These are phyloP conservation scores for Talaromyces sp. DNA, from an alignment of 2,329 filamentous ascomycete species.

Conservation along the genomic window DNA sequence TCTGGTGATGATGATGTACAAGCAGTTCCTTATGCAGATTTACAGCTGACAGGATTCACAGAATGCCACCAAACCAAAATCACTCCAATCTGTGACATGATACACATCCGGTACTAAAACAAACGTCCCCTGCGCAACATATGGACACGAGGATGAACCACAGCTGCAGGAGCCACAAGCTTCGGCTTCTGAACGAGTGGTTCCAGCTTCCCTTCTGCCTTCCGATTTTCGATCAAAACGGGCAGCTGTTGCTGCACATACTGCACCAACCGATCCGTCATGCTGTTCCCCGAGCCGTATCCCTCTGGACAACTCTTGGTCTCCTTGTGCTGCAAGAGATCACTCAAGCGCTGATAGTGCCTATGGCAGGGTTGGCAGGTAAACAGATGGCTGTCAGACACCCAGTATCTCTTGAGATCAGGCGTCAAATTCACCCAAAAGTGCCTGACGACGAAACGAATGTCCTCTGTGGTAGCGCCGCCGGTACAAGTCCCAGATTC, in stretches of 20 bases:
- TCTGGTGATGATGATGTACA: not conserved
- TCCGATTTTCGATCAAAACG: not conserved
- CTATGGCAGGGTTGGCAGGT: conserved; percentile 20
- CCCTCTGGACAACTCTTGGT: conserved; percentile 20
- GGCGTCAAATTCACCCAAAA: conserved; percentile 1
- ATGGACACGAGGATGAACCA: conserved; percentile 1
- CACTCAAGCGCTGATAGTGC: conserved; percentile 21
- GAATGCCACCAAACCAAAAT: not conserved
- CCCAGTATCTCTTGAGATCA: not conserved
- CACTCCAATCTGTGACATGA: not conserved
- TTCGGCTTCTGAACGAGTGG: not conserved
- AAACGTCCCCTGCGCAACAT: not conserved
- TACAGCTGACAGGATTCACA: not conserved
- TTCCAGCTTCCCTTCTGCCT: not conserved
- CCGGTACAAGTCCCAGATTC: conserved; percentile 23
- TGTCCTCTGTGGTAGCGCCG: conserved; percentile 18
- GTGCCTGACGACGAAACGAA: conserved; percentile 17
- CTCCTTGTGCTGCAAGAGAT: conserved; percentile 25
- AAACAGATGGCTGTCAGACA: conserved; percentile 15
- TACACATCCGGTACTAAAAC: not conserved
- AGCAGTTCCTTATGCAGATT: not conserved
- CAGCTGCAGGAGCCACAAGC: not conserved
- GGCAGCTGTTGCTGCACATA: conserved; percentile 18
- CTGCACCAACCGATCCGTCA: conserved; percentile 18
- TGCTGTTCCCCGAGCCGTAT: conserved; percentile 19